A percentile compares a stretch with the other conserved stretches of the same genome.
phyloP scores from a whole-genome alignment of 352 stramenopile genomes.

The Lagenidium sp. region DNA sequence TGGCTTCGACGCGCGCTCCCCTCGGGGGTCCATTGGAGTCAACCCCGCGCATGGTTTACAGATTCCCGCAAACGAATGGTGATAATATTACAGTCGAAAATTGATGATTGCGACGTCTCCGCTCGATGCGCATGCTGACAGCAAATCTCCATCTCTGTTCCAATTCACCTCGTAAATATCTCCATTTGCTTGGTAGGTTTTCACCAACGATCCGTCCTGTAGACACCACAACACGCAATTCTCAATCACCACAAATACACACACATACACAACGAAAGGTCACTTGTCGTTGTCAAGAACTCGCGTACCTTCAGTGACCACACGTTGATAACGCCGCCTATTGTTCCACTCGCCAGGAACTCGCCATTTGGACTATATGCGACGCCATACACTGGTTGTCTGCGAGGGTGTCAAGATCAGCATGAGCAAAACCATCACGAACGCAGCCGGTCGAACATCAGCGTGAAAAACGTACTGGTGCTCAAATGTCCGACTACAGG shows the following conservation, averaged over 20 bases:
- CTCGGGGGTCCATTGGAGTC: too few species aligned
- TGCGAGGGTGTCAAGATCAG: too few species aligned
- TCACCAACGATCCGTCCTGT: conserved; percentile 69
- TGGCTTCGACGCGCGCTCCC: too few species aligned
- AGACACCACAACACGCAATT: background rate
- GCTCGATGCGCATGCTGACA: conserved; percentile 82
- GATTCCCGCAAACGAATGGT: conserved; percentile 8
- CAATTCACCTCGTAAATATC: conserved; percentile 99
- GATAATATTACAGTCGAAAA: conserved; percentile 89
- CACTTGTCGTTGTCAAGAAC: too few species aligned
- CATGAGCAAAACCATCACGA: too few species aligned
- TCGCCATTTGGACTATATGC: conserved; percentile 86
- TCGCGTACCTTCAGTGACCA: conserved; percentile 93
- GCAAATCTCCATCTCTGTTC: conserved; percentile 87
- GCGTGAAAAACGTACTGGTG: conserved; percentile 69
- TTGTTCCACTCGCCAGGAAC: conserved; percentile 94
- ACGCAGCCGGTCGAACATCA: too few species aligned
- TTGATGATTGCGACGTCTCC: conserved; percentile 85
- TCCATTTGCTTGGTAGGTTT: conserved; percentile 86
- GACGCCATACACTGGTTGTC: conserved; percentile 82
- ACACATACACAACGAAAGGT: conserved; percentile 2
- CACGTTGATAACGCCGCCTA: conserved; percentile 96
- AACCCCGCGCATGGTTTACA: too few species aligned
- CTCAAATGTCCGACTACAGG: conserved; percentile 89
- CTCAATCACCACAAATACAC: background rate